Evolutionary conservation across 148 eudicot genomes (phyloP).

Genomic region (Camellia sinensis): DNA sequence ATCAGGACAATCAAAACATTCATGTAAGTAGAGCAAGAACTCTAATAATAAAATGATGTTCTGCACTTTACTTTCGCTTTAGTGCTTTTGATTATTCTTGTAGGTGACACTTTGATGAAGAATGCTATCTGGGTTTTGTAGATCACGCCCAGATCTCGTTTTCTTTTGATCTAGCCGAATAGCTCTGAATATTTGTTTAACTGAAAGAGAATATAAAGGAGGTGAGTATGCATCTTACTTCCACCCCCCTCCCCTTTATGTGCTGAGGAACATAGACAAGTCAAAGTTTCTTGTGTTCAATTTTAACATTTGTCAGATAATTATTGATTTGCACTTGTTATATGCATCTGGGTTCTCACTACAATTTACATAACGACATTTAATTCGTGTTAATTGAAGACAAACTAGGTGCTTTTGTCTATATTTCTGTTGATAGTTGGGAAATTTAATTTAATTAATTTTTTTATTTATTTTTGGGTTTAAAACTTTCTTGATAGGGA

Average conservation of each 20-base stretch:
- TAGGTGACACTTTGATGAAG: constrained; percentile 19
- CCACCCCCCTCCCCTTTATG: not conserved
- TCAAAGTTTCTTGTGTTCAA: constrained; percentile 2
- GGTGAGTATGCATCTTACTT: not conserved
- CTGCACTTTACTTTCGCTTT: too few species aligned
- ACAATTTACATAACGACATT: not conserved
- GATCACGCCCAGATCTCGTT: constrained; percentile 65
- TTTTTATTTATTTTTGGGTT: not conserved
- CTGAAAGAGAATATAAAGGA: not conserved
- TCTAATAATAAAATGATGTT: not conserved
- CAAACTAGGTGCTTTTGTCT: not conserved
- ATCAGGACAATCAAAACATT: not conserved
- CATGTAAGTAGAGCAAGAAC: constrained; percentile 2
- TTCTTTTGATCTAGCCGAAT: constrained; percentile 27
- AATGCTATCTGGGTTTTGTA: constrained; percentile 43
- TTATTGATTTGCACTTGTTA: not conserved
- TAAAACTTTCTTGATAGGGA: not conserved
- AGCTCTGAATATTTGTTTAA: constrained; percentile 5
- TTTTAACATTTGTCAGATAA: not conserved
- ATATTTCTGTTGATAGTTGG: not conserved
- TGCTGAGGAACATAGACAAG: not conserved
- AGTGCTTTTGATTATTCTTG: constrained; percentile 2
- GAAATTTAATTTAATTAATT: not conserved
- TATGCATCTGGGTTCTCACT: constrained; percentile 7
- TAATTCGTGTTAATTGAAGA: not conserved